Conservation (phyloP, 208 protist species). For the Acanthamoeba lenticulata region DNA sequence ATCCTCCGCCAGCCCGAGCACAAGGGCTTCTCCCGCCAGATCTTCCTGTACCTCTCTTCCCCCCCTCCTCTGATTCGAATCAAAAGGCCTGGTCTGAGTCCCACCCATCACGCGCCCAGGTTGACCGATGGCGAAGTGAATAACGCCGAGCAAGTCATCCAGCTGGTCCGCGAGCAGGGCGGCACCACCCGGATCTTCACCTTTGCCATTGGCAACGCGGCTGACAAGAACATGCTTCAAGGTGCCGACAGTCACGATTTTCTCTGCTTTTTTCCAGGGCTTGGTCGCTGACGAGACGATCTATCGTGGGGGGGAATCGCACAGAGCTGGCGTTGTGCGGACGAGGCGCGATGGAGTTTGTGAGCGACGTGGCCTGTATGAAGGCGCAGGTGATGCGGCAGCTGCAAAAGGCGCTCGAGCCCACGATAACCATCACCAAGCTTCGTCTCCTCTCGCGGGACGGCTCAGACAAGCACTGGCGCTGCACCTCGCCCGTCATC, state of each 20-base stretch:
- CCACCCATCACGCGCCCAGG: no score
- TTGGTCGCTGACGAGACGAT: constrained; percentile 53
- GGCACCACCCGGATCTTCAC: constrained; percentile 7
- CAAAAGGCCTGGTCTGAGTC: no score
- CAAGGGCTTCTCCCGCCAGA: constrained; percentile 54
- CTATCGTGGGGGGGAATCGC: no score
- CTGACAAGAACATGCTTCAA: neutral
- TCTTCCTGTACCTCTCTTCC: constrained; percentile 48
- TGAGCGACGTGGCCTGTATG: neutral
- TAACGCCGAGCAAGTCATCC: neutral
- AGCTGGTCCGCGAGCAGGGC: neutral
- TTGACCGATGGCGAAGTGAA: constrained; percentile 33
- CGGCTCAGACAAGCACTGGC: neutral
- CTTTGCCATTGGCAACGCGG: constrained; percentile 1
- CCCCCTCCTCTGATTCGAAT: neutral
- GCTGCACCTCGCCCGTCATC: neutral
- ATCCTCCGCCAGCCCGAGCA: neutral
- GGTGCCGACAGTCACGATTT: no score
- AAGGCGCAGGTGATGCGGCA: neutral
- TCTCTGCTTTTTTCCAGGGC: no score
- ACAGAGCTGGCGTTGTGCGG: constrained; percentile 23
- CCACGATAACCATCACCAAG: neutral
- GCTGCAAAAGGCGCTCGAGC: neutral
- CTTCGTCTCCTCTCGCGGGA: neutral
- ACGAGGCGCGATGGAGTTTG: neutral